These are phyloP conservation scores for Helianthus tuberosus DNA, from an alignment of 129 eudicot genomes.

Conservation along the genomic window DNA sequence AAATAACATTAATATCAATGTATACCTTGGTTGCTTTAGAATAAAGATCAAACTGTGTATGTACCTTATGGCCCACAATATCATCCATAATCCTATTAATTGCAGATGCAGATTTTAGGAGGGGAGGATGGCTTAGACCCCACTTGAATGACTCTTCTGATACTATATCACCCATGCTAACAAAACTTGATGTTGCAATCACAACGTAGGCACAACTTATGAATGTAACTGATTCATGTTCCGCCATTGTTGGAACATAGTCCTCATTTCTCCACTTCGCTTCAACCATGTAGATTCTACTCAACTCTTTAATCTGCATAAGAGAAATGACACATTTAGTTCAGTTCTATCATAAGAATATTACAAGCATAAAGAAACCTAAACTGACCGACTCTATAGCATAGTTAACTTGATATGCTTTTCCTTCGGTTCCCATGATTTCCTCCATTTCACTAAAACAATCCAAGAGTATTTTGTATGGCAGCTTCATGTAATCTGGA, in stretches of 20 bases:
- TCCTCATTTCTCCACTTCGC: constrained; percentile 27
- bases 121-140: constrained; percentile 12
- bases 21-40: not conserved
- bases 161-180: constrained; percentile 22
- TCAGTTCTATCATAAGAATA: not conserved
- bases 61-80: constrained; percentile 36
- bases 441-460: not conserved
- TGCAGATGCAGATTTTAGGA: not conserved
- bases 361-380: not conserved
- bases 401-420: not conserved
- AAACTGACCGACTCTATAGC: constrained; percentile 5
- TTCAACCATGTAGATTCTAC: constrained; percentile 15
- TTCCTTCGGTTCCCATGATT: not conserved
- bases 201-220: not conserved
- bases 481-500: not conserved
- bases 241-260: constrained; percentile 24
- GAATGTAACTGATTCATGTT: constrained; percentile 7
- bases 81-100: constrained; percentile 44
- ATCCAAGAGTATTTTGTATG: constrained; percentile 1
- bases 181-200: constrained; percentile 9
- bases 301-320: constrained; percentile 12
- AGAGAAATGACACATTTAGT: not conserved
- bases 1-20: too few relatives aligned
- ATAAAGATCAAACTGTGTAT: not conserved
- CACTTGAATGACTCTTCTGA: constrained; percentile 29